These are phyloP conservation scores for Stereum hirsutum DNA, from an alignment of 1,284 basidiomycete genomes.

Conservation along the genomic window DNA sequence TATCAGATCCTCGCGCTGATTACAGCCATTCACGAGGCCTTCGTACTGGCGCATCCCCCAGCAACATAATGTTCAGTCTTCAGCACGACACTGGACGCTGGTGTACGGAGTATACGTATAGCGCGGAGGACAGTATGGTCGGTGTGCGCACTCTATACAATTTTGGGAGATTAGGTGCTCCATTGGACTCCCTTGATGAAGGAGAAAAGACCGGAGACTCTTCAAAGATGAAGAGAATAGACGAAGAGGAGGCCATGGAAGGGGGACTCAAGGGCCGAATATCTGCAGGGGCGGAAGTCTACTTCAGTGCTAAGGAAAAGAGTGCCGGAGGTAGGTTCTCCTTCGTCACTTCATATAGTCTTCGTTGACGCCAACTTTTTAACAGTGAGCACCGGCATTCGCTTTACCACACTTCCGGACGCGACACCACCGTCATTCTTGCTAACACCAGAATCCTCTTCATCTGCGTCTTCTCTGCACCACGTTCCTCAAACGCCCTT, in stretches of 20 bases:
- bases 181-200: slow-evolving; percentile 23
- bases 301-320: slow-evolving; percentile 87
- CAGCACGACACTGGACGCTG: slow-evolving; percentile 91
- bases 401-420: slow-evolving; percentile 87
- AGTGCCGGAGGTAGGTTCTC: slow-evolving; percentile 76
- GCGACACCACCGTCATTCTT: slow-evolving; percentile 57
- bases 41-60: slow-evolving; percentile 27
- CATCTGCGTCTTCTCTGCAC: slow-evolving; percentile 22
- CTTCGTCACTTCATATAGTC: background rate
- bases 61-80: slow-evolving; percentile 81
- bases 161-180: slow-evolving; percentile 56
- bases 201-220: slow-evolving; percentile 18
- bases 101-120: slow-evolving; percentile 93
- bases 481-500: slow-evolving; percentile 27
- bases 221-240: slow-evolving; percentile 52
- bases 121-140: slow-evolving; percentile 90
- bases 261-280: slow-evolving; percentile 86
- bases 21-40: slow-evolving; percentile 27
- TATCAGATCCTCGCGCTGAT: slow-evolving; percentile 60
- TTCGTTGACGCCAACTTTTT: slow-evolving; percentile 5
- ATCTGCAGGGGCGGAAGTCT: slow-evolving; percentile 89
- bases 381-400: slow-evolving; percentile 84
- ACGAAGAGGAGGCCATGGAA: slow-evolving; percentile 86
- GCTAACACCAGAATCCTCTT: slow-evolving; percentile 27
- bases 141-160: slow-evolving; percentile 89